phyloP scores from a whole-genome alignment of 1,284 basidiomycete genomes.

The Papiliotrema fonsecae region DNA sequence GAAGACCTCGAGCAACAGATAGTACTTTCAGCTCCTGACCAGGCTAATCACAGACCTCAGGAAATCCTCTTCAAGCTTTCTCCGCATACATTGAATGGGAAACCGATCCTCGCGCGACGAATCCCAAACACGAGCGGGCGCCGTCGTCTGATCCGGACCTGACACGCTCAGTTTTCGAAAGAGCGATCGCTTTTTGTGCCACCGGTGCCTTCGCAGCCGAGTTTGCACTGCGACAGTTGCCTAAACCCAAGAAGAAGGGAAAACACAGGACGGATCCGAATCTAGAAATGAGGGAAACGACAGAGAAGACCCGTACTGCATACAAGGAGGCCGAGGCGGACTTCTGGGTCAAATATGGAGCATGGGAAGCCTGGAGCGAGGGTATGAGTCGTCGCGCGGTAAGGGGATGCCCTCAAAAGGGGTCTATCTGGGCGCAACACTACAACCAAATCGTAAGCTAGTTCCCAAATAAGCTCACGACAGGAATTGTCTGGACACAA shows the following conservation, averaged over 20 bases:
- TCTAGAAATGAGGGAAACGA: slow-evolving; percentile 52
- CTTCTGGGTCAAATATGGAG: slow-evolving; percentile 37
- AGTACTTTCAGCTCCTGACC: too few species aligned
- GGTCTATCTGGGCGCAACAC: slow-evolving; percentile 24
- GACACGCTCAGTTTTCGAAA: slow-evolving; percentile 64
- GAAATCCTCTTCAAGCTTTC: too few species aligned
- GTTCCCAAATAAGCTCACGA: background rate
- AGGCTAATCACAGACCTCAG: too few species aligned
- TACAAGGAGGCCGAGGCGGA: slow-evolving; percentile 39
- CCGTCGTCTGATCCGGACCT: slow-evolving; percentile 54
- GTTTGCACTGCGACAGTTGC: slow-evolving; percentile 47
- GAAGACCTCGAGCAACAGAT: slow-evolving; percentile 40
- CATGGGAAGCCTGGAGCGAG: slow-evolving; percentile 13
- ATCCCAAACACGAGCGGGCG: slow-evolving; percentile 44
- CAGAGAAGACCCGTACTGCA: slow-evolving; percentile 19
- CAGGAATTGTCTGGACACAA: slow-evolving; percentile 15
- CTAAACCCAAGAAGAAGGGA: slow-evolving; percentile 50
- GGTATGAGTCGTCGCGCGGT: slow-evolving; percentile 12
- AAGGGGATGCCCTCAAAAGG: slow-evolving; percentile 37
- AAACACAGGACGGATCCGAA: slow-evolving; percentile 33
- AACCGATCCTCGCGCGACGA: slow-evolving; percentile 51
- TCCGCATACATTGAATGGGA: slow-evolving; percentile 42
- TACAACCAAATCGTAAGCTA: slow-evolving; percentile 13
- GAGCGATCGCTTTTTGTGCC: slow-evolving; percentile 59
- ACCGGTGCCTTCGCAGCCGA: slow-evolving; percentile 52